phyloP scores from a whole-genome alignment of 495 filamentous ascomycete genomes.

The Penicillium macrosclerotiorum region DNA sequence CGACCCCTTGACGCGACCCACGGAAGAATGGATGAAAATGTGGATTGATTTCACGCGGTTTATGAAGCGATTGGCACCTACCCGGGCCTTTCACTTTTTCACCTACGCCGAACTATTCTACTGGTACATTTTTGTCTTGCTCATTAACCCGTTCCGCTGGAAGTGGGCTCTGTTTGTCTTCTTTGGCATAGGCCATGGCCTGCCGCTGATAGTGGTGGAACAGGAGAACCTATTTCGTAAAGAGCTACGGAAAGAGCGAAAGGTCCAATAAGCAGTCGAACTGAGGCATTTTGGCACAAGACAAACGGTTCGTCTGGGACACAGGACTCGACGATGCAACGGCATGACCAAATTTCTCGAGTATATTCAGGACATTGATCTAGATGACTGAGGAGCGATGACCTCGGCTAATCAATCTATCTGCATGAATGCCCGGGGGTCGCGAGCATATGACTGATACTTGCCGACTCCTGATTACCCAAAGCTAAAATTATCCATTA shows the following conservation, averaged over 20 bases:
- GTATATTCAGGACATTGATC: too few relatives aligned
- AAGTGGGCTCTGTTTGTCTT: slow-evolving; percentile 72
- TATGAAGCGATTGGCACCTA: slow-evolving; percentile 66
- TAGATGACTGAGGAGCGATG: too few relatives aligned
- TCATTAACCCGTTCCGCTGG: slow-evolving; percentile 84
- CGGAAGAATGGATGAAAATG: slow-evolving; percentile 69
- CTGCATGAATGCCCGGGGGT: too few relatives aligned
- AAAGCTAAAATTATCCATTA: too few relatives aligned
- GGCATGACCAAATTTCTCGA: neutral
- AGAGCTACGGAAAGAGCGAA: slow-evolving; percentile 30
- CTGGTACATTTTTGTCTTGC: slow-evolving; percentile 78
- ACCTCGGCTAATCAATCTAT: too few relatives aligned
- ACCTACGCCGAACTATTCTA: slow-evolving; percentile 81
- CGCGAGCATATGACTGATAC: too few relatives aligned
- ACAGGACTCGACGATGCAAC: too few relatives aligned
- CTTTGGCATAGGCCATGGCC: slow-evolving; percentile 64
- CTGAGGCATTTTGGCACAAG: too few relatives aligned
- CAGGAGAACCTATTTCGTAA: slow-evolving; percentile 54
- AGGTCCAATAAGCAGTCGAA: too few relatives aligned
- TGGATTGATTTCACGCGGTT: slow-evolving; percentile 86
- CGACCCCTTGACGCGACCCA: slow-evolving; percentile 72
- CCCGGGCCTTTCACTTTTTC: slow-evolving; percentile 80
- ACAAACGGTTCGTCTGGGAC: neutral
- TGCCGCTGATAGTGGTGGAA: slow-evolving; percentile 65
- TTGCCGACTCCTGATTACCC: too few relatives aligned